Evolutionary conservation across 768 basidiomycete genomes (phyloP).

Genomic region (Russula virescens): DNA sequence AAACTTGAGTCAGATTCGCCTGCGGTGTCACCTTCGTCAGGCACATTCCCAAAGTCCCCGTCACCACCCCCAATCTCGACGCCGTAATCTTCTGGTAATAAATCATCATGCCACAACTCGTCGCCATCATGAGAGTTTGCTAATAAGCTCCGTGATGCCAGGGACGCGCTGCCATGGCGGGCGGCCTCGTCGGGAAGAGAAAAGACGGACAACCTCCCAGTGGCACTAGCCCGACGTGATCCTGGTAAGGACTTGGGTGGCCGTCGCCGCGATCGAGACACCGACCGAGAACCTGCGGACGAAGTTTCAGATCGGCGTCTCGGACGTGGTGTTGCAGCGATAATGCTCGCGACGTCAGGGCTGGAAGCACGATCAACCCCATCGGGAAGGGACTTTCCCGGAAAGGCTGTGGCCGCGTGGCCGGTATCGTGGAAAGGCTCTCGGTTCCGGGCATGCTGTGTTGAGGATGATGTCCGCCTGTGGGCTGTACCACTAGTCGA

Average conservation of each 20-base stretch:
- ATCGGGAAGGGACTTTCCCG: not conserved
- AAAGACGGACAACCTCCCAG: constrained; percentile 13
- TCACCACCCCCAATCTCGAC: constrained; percentile 26
- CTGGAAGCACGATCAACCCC: constrained; percentile 25
- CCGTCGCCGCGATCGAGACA: constrained; percentile 21
- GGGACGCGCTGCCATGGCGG: constrained; percentile 20
- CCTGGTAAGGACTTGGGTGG: constrained; percentile 19
- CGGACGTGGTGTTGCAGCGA: constrained; percentile 32
- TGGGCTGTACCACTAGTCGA: not conserved
- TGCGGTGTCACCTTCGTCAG: constrained; percentile 29
- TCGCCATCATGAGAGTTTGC: constrained; percentile 9
- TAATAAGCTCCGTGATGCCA: constrained; percentile 22
- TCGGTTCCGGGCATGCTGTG: constrained; percentile 5
- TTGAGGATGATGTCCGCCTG: not conserved
- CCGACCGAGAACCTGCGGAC: constrained; percentile 27
- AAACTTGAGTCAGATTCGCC: constrained; percentile 35
- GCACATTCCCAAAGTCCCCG: constrained; percentile 25
- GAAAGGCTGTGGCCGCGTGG: constrained; percentile 4
- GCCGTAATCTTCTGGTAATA: constrained; percentile 30
- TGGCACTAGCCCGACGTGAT: constrained; percentile 24
- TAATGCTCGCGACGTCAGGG: constrained; percentile 32
- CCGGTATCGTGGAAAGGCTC: not conserved
- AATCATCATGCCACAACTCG: constrained; percentile 28
- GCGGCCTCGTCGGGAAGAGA: constrained; percentile 7
- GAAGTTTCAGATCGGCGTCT: constrained; percentile 27